phyloP scores from a whole-genome alignment of 129 eudicot genomes.

The Ambrosia artemisiifolia region DNA sequence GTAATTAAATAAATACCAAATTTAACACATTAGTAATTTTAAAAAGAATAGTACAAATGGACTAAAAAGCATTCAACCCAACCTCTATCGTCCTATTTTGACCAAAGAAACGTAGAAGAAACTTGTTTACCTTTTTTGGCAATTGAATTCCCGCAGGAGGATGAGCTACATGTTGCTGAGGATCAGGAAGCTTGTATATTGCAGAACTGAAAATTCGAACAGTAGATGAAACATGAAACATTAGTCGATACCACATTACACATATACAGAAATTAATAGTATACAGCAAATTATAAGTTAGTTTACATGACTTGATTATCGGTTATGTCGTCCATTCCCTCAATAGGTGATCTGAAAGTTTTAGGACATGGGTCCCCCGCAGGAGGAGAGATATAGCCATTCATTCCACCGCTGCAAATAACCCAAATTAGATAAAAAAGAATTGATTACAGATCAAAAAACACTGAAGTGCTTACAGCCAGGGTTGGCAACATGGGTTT shows the following conservation, averaged over 20 bases:
- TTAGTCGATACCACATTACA: neutral
- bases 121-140: slow-evolving; percentile 62
- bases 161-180: slow-evolving; percentile 56
- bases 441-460: neutral
- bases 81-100: neutral
- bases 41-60: no score
- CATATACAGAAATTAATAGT: neutral
- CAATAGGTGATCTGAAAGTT: slow-evolving; percentile 66
- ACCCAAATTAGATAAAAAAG: slow-evolving; percentile 33
- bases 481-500: no score
- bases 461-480: no score
- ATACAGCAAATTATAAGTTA: neutral
- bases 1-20: no score
- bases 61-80: neutral
- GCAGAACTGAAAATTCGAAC: slow-evolving; percentile 58
- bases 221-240: neutral
- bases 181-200: slow-evolving; percentile 76
- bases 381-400: slow-evolving; percentile 72
- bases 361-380: slow-evolving; percentile 77
- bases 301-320: slow-evolving; percentile 85
- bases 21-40: no score
- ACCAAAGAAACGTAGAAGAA: neutral
- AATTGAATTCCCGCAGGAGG: slow-evolving; percentile 60
- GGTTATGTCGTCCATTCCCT: slow-evolving; percentile 70
- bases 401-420: slow-evolving; percentile 84